Base-by-base conservation (phyloP, 306 rosid species). In the Pyrus betulifolia region DNA sequence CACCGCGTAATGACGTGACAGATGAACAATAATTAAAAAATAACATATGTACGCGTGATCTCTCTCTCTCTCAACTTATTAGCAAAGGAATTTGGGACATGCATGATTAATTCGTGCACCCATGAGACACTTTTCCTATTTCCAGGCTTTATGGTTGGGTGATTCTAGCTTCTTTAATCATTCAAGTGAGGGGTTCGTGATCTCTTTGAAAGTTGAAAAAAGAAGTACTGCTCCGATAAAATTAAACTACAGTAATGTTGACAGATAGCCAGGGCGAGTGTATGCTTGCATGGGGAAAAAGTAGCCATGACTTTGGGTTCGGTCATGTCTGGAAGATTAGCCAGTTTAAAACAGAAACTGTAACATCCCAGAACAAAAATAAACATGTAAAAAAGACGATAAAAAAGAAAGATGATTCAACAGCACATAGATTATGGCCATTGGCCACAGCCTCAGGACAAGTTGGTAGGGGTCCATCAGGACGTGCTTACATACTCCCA, bases 401-500 rank as follows among this genome's bases (percentile, higher is more conserved):
- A n/a, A 8, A 22, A 11, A 10, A 11, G 30, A 10, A 58, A 58
- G 6, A n/a, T 22, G 73, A 84, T 75, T 76, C 44, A 70, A 71
- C 74, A 59, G 5, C 1, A 27, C 11, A 57, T 57, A 9, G 62
- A 59, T 22, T 17, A 59, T 23, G 64, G 31, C 30, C 65, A 4
- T 5, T 60, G 65, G 33, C 33, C 19, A 4, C 18, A 60, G 19
- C 33, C 28, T 60, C 65, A n/a, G 42, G 72, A 81, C 59, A 87
- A 77, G 71, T 75, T 58, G 83, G 75, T 59, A 67, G 85, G 86
- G 90, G 80, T 80, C 93, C 86, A 70, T 80, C 73, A 44, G 17
- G 61, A 80, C 74, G 87, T 82, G 73, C 76, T 60, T 80, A 44
- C 88, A 80, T 69, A 27, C 79, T 82, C 84, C 84, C 89, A 86